A percentile compares a stretch with the other conserved stretches of the same genome.
phyloP scores from a whole-genome alignment of 1,139 yeast species.

The Debaryomyces subglobosus region DNA sequence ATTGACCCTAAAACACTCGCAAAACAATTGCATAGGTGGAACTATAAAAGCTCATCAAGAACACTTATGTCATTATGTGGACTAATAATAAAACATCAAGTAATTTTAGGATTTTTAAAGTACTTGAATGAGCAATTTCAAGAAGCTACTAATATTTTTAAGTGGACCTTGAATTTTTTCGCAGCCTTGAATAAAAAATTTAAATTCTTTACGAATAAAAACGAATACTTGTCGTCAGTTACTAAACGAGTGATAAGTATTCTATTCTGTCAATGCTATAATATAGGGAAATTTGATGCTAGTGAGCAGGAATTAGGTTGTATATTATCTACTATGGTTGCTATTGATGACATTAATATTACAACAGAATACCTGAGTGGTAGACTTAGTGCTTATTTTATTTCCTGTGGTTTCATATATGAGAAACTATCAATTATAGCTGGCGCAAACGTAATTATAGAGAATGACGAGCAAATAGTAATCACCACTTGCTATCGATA shows the following conservation, averaged over 20 bases:
- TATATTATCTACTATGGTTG: constrained; percentile 12
- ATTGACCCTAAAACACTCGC: constrained; percentile 17
- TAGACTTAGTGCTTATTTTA: constrained; percentile 20
- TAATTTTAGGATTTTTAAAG: constrained; percentile 18
- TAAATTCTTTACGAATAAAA: constrained; percentile 12
- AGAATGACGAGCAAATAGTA: constrained; percentile 7
- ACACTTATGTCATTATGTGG: constrained; percentile 12
- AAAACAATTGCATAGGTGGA: constrained; percentile 17
- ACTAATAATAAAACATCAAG: constrained; percentile 18
- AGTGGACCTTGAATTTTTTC: constrained; percentile 25
- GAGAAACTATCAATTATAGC: constrained; percentile 21
- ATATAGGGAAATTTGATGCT: constrained; percentile 17
- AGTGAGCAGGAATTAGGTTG: constrained; percentile 16
- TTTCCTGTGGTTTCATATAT: constrained; percentile 22
- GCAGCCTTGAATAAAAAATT: constrained; percentile 12
- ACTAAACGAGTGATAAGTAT: constrained; percentile 18
- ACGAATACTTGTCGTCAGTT: constrained; percentile 17
- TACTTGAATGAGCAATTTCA: constrained; percentile 9
- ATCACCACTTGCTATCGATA: constrained; percentile 12
- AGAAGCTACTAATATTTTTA: constrained; percentile 16
- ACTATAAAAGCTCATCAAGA: constrained; percentile 9
- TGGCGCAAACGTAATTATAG: constrained; percentile 13
- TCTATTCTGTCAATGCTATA: constrained; percentile 19
- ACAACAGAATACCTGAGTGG: constrained; percentile 22
- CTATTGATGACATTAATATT: constrained; percentile 14